Conservation (phyloP, 2,329 filamentous ascomycete genomes). For the Trichothecium roseum region DNA sequence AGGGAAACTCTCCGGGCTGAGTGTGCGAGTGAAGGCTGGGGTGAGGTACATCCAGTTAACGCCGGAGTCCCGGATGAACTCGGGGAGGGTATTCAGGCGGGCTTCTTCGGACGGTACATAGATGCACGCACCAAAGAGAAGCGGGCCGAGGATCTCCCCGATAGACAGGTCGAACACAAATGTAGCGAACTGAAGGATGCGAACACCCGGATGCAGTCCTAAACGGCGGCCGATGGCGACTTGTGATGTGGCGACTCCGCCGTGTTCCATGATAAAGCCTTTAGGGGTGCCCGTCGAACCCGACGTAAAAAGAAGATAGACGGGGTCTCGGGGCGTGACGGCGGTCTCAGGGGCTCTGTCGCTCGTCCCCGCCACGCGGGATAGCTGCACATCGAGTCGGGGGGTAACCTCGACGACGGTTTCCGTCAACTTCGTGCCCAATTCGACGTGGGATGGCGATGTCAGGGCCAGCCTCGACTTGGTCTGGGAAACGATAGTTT, state of each 20-base stretch:
- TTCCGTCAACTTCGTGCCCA: neutral
- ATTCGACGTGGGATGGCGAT: neutral
- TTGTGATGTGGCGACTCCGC: too few species aligned
- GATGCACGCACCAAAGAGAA: constrained; percentile 2
- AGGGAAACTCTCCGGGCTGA: neutral
- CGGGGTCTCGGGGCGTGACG: too few species aligned
- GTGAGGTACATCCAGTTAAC: neutral
- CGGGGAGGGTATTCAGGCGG: constrained; percentile 6
- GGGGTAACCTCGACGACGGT: constrained; percentile 1
- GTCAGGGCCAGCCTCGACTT: neutral
- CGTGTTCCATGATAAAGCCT: constrained; percentile 10
- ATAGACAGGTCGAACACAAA: constrained; percentile 8
- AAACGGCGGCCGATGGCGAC: too few species aligned
- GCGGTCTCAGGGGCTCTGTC: too few species aligned
- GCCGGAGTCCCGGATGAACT: neutral
- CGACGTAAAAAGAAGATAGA: constrained; percentile 10
- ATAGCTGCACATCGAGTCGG: too few species aligned
- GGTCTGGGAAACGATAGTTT: neutral
- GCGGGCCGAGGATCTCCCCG: constrained; percentile 5
- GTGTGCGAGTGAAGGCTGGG: neutral
- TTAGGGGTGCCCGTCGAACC: constrained; percentile 11
- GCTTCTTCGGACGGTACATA: constrained; percentile 8
- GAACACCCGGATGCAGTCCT: too few species aligned
- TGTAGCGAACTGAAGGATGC: constrained; percentile 7
- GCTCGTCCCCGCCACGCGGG: too few species aligned